Base-by-base conservation (phyloP, 164 flowering plant genomes). In the Vitis rupestris region DNA sequence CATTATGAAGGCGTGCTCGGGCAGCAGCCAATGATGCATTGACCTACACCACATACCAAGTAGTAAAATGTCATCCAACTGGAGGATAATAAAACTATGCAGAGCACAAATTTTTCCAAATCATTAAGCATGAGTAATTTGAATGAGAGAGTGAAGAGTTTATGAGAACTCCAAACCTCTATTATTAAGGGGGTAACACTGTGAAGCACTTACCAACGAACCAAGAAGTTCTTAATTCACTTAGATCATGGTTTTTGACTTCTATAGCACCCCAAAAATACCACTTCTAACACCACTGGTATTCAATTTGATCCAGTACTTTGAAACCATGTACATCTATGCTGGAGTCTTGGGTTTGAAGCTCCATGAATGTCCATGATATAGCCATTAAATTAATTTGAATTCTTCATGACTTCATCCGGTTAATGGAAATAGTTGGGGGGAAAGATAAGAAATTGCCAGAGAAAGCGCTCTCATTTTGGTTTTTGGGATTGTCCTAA, bases 1-100 rank as follows among this genome's bases (percentile, higher is more conserved):
- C 86, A 83, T 89, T 88, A 59, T 71, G 85, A 70, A 92, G 88
- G 59, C 95, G 93, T 71, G 79, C 86, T 65, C 71, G 81, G 63
- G 92, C 85, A 81, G 85, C 79, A 75, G 79, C 30, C 79, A 94
- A 76, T 51, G 86, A 77, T 54, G 66, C 54, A 64, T 82, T 91
- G 50, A 93, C 94, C 98, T 93, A 71, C 61, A 78, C 57, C 67
- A 70, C 63, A 50, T 57, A 5, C 23, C 4, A 16, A 52, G 51
- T 60, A 13, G 52, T 10, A 30, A 52, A 74, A 8, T 54, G 11
- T 23, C 31, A 54, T 19, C 51, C 65, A 5, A 77, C 15, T 10
- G 49, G 29, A 68, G 49, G 29, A 11, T 10, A 37, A 55, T 2
- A 48, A 8, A 56, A 62, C 13, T 5, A 6, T 44, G 27, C 63